Evolutionary conservation across 2,329 filamentous ascomycete genomes (phyloP).

Genomic region (Tolypocladium cylindrosporum): DNA sequence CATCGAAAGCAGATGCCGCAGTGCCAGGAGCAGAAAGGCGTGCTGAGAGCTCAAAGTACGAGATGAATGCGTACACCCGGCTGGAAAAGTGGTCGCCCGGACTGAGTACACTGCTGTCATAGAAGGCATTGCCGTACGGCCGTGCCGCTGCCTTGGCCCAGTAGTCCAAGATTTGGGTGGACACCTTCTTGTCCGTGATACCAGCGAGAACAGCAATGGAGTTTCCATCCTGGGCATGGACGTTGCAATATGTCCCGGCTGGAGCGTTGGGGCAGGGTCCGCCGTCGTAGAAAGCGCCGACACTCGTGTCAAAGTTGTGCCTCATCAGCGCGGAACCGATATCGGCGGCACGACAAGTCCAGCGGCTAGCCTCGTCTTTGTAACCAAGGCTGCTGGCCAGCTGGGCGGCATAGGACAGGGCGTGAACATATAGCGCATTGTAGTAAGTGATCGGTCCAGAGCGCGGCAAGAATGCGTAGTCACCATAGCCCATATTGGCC

Average conservation of each 20-base stretch:
- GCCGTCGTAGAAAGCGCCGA: conserved; percentile 37
- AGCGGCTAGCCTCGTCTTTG: conserved; percentile 24
- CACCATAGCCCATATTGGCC: conserved; percentile 28
- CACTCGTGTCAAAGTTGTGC: conserved; percentile 29
- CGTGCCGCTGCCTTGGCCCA: conserved; percentile 23
- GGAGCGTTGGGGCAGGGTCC: conserved; percentile 13
- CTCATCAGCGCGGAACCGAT: conserved; percentile 25
- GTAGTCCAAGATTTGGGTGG: conserved; percentile 27
- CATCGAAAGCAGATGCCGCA: conserved; percentile 28
- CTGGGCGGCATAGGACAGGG: conserved; percentile 31
- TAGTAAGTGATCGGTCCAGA: conserved; percentile 40
- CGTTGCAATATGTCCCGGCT: conserved; percentile 14
- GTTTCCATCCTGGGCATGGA: conserved; percentile 42
- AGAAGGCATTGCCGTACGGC: conserved; percentile 41
- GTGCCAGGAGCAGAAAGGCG: conserved; percentile 26
- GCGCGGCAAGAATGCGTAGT: conserved; percentile 40
- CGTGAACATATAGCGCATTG: conserved; percentile 39
- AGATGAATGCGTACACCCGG: conserved; percentile 41
- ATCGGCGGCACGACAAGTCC: conserved; percentile 24
- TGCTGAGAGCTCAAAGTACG: conserved; percentile 42
- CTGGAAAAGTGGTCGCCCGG: conserved; percentile 23
- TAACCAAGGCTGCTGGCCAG: conserved; percentile 25
- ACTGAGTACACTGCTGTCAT: conserved; percentile 30
- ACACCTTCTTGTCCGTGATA: conserved; percentile 16
- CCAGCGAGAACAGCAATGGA: conserved; percentile 32